Evolutionary conservation across 768 basidiomycete species (phyloP), one percentile per base, ranked within the genome.

Genomic region (Podaxis pistillaris): DNA sequence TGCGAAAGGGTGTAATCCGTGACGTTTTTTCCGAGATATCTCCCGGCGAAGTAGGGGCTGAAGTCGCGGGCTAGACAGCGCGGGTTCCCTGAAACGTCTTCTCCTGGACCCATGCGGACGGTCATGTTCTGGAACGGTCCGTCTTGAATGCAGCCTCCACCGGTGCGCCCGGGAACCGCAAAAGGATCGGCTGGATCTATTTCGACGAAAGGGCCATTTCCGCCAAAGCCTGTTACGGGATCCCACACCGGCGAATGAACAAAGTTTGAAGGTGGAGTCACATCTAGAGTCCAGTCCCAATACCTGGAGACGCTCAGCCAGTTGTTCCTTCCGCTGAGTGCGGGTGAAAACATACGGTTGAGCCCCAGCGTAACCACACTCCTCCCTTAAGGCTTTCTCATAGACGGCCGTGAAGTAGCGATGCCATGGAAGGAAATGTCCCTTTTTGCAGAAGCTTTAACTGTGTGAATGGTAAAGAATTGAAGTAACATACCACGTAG

Each of bases 371-470:
- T 69, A 72, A 17, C 67, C 68, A 58, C 72, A 73, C 41, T 70
- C 68, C 2, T 67, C 62, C 15, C 71, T 58, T 28, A 73, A 56
- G 1, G 65, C 65, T 46, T 66, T 60, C 36, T 70, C 69, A 47
- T 71, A 71, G 8, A 68, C 41, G 26, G 63, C 66, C 2, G 62
- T 63, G 53, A 66, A 68, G 55, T 67, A 68, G 2, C 70, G 63
- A 50, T 73, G 72, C 70, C 70, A 73, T 8, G 72, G 66, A 15
- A 69, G 62, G 60, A 73, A 73, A 37, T 73, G 68, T 2, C 70
- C 69, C 69, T 71, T 36, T 4, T 24, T 40, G 30, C 49, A 28
- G 40, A 13, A 17, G 11, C 17, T 17, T 15, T 17, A 40, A 5
- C 40, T 12, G 6, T 19, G 41, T 15, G 7, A 7, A 40, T 50